These are phyloP conservation scores for Penicillium psychrosexuale DNA, from an alignment of 2,329 filamentous ascomycete genomes.

Conservation along the genomic window DNA sequence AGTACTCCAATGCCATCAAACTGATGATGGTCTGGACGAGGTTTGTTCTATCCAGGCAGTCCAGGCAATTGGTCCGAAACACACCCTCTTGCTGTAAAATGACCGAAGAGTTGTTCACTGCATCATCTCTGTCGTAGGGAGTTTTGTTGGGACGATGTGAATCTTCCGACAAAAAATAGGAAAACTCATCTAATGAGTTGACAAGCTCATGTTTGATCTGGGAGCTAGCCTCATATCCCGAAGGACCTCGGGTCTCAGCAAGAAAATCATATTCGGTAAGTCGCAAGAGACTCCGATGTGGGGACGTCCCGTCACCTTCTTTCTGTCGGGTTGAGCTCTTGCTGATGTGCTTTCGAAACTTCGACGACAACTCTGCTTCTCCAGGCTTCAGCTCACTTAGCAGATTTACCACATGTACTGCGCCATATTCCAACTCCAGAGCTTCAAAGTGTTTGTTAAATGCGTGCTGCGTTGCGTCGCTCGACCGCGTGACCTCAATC, in stretches of 20 bases:
- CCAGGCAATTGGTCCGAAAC: slow-evolving; percentile 92
- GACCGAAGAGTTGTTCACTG: slow-evolving; percentile 53
- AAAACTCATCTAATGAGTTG: slow-evolving; percentile 78
- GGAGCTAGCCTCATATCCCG: slow-evolving; percentile 86
- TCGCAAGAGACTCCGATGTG: slow-evolving; percentile 71
- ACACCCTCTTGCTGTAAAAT: slow-evolving; percentile 91
- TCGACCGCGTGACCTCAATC: slow-evolving; percentile 82
- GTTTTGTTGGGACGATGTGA: slow-evolving; percentile 49
- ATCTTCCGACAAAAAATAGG: slow-evolving; percentile 84
- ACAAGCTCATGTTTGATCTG: slow-evolving; percentile 77
- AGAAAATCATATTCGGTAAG: slow-evolving; percentile 95
- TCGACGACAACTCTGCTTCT: slow-evolving; percentile 76
- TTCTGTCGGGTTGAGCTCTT: slow-evolving; percentile 67
- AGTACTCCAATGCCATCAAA: slow-evolving; percentile 84
- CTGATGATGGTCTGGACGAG: slow-evolving; percentile 94
- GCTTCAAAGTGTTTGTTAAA: slow-evolving; percentile 93
- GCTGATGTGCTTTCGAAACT: slow-evolving; percentile 74
- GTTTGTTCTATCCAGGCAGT: slow-evolving; percentile 94
- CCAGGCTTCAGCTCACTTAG: slow-evolving; percentile 85
- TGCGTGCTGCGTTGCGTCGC: slow-evolving; percentile 86
- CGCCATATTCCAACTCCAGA: slow-evolving; percentile 82
- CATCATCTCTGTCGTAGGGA: slow-evolving; percentile 42
- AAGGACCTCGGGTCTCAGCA: slow-evolving; percentile 81
- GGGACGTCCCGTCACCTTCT: slow-evolving; percentile 50
- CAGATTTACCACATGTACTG: slow-evolving; percentile 88